A percentile compares a stretch with the other conserved stretches of the same genome.
These are phyloP conservation scores for Buddleja alternifolia DNA, from an alignment of 257 asterid genomes.

Conservation along the genomic window DNA sequence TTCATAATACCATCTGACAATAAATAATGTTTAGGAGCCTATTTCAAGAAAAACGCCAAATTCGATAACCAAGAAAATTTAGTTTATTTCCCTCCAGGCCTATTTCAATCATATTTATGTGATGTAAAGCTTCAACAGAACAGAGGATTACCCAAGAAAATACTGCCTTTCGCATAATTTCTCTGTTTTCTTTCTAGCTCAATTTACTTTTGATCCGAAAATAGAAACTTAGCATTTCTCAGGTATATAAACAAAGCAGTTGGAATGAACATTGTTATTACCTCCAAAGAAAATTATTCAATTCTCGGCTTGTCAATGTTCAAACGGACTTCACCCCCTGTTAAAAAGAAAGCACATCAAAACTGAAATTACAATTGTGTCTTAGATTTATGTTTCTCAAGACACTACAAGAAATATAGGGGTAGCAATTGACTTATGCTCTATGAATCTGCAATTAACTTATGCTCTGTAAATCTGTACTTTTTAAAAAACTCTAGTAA, in stretches of 20 bases:
- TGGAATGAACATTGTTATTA: background rate
- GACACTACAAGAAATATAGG: too few species aligned
- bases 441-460: too few species aligned
- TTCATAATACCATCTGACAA: too few species aligned
- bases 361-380: background rate
- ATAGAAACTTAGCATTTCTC: background rate
- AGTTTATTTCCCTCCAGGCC: background rate
- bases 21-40: too few species aligned
- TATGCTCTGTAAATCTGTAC: too few species aligned
- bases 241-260: background rate
- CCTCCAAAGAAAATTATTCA: background rate
- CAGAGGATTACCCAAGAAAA: background rate
- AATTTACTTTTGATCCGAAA: background rate
- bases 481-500: too few species aligned
- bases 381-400: too few species aligned
- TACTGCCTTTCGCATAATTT: background rate
- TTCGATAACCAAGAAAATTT: background rate
- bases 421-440: too few species aligned
- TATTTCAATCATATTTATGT: background rate
- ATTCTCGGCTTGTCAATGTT: background rate
- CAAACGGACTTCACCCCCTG: background rate
- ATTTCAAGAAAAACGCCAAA: background rate
- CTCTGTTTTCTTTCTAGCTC: background rate
- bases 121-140: conserved; percentile 1
- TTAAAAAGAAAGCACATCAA: background rate